Percentiles rank a stretch among this genome's conserved stretches.
These are phyloP conservation scores for Neopestalotiopsis sp. DNA, from an alignment of 2,329 filamentous ascomycete genomes.

Conservation along the genomic window DNA sequence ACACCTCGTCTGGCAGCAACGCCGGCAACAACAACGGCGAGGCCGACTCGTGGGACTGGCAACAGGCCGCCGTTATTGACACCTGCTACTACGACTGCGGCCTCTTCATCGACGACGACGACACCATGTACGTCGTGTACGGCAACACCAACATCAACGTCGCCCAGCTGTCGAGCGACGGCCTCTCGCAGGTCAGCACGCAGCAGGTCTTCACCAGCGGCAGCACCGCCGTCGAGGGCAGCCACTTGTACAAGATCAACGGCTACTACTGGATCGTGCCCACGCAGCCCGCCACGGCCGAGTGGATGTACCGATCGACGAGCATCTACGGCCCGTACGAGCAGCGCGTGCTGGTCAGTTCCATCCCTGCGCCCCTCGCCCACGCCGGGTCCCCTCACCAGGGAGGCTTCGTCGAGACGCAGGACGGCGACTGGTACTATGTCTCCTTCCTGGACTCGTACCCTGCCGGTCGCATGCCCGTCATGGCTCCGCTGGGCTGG, in stretches of 20 bases:
- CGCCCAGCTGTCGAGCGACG: constrained; percentile 54
- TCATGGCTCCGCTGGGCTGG: constrained; percentile 58
- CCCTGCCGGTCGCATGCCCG: constrained; percentile 59
- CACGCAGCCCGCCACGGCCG: constrained; percentile 45
- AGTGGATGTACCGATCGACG: constrained; percentile 52
- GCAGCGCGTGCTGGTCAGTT: constrained; percentile 44
- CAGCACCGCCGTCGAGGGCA: constrained; percentile 49
- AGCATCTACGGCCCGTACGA: constrained; percentile 58
- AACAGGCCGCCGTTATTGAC: constrained; percentile 28
- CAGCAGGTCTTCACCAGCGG: constrained; percentile 45
- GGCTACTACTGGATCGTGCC: constrained; percentile 58
- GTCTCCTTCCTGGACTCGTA: constrained; percentile 59
- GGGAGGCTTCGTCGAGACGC: constrained; percentile 58
- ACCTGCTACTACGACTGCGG: constrained; percentile 64
- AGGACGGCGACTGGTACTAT: constrained; percentile 58
- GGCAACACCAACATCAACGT: constrained; percentile 54
- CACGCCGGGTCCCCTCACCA: constrained; percentile 55
- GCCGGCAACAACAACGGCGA: constrained; percentile 9
- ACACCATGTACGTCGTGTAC: constrained; percentile 63
- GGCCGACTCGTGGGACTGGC: constrained; percentile 1
- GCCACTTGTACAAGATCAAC: constrained; percentile 57
- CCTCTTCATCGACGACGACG: constrained; percentile 61
- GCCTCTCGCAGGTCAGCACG: constrained; percentile 40
- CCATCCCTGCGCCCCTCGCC: constrained; percentile 41
- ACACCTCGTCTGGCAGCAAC: constrained; percentile 43